Evolutionary conservation across 2,329 filamentous ascomycete genomes (phyloP), one percentile per base, ranked within the genome.

Genomic region (Knufia fluminis): DNA sequence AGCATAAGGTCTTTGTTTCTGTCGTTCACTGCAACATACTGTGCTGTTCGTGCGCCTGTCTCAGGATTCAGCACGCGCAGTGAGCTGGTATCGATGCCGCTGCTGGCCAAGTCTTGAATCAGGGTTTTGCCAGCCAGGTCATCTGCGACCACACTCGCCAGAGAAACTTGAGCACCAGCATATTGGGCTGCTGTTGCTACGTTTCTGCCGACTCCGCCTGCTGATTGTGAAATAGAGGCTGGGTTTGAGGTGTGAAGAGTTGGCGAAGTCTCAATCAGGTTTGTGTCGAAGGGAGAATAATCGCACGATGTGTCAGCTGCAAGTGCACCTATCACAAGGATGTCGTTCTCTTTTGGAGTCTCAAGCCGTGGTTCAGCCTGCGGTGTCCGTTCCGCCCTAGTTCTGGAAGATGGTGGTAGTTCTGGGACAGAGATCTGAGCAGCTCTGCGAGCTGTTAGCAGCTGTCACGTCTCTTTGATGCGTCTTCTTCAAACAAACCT

Each of bases 181-280:
- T 82, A 76, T 57, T 89, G 85, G 1, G 86, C 83, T 39, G 91
- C 90, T 42, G 88, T 77, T 14, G 92, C 88, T 39, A 97, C 87
- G 61, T 97, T 97, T 61, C 89, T 83, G 4, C 87, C 92, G 6
- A 97, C 92, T 4, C 92, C 92, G 10, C 92, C 92, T 6, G 96
- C 77, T 1, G 85, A 86, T 62, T 94, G 88, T 31, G 71, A 80
- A 56, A 96, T 94, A 12, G 73, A 71, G 6, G 89, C 81, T 43
- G 86, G 86, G 61, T 97, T 97, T 0, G 91, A 97, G 0, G 89
- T 95, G 52, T 90, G 78, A 32, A 82, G 71, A 46, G 62, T 57
- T 52, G 64, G 71, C 52, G 58, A 58, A 9, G 62, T 59, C n/a
- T 61, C 57, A 9, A 54, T 54, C 2, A 61, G 52, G 28, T 68